These are phyloP conservation scores for Curvularia lunata DNA, from an alignment of 2,329 filamentous ascomycete species.

Conservation along the genomic window DNA sequence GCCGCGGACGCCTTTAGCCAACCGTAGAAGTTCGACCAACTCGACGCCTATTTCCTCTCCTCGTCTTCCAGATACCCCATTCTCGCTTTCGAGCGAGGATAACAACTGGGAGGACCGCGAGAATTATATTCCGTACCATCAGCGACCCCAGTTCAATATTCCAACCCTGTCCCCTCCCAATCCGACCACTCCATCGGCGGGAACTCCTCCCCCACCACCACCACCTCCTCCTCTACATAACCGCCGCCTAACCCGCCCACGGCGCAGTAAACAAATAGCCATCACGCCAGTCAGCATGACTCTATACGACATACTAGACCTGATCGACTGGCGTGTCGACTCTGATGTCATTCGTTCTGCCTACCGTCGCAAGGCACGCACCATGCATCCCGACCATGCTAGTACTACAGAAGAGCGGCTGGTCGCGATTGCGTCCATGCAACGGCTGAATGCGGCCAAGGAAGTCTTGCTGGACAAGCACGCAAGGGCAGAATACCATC, in stretches of 20 bases:
- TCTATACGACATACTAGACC: slow-evolving; percentile 26
- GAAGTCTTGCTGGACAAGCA: slow-evolving; percentile 28
- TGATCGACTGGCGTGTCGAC: slow-evolving; percentile 22
- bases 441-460: slow-evolving; percentile 33
- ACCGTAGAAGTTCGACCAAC: slow-evolving; percentile 13
- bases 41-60: slow-evolving; percentile 20
- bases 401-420: slow-evolving; percentile 12
- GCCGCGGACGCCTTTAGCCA: slow-evolving; percentile 16
- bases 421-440: slow-evolving; percentile 29
- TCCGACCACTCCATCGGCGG: slow-evolving; percentile 5
- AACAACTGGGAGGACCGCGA: slow-evolving; percentile 26
- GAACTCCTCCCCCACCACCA: not conserved
- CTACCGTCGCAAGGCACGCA: slow-evolving; percentile 21
- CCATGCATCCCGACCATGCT: slow-evolving; percentile 34
- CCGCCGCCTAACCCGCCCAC: not conserved
- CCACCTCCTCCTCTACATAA: too few species aligned
- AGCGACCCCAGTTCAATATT: too few species aligned
- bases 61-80: slow-evolving; percentile 17
- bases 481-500: slow-evolving; percentile 19
- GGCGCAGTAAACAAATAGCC: not conserved
- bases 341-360: slow-evolving; percentile 24
- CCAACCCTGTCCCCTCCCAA: not conserved
- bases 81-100: slow-evolving; percentile 16
- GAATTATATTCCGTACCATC: slow-evolving; percentile 20
- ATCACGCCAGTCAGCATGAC: slow-evolving; percentile 20